phyloP scores from a whole-genome alignment of 768 basidiomycete species.

The Lentinus brumalis region DNA sequence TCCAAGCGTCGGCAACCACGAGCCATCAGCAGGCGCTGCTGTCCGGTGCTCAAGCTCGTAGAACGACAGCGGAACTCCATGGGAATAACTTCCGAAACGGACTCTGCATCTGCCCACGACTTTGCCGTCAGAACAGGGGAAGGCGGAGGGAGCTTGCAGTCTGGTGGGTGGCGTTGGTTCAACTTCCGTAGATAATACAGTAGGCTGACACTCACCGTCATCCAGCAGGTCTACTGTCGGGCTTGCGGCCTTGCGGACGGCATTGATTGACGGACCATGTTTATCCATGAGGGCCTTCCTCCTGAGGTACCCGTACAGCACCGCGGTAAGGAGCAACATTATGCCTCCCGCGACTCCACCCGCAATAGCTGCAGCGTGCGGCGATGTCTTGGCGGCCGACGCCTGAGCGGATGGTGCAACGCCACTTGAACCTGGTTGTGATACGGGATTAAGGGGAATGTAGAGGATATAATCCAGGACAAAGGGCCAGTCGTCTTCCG shows the following conservation, averaged over 20 bases:
- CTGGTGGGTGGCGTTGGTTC: background rate
- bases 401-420: too few species aligned
- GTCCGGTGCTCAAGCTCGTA: background rate
- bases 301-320: background rate
- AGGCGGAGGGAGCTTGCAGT: background rate
- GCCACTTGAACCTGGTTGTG: background rate
- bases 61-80: background rate
- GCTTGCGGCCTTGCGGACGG: background rate
- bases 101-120: background rate
- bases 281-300: background rate
- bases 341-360: background rate
- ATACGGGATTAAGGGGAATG: background rate
- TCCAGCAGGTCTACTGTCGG: background rate
- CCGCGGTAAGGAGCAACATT: background rate
- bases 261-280: background rate
- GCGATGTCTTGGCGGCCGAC: too few species aligned
- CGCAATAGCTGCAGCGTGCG: background rate
- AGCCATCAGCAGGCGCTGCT: background rate
- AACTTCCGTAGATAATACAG: background rate
- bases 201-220: background rate
- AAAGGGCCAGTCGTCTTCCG: conserved; percentile 8
- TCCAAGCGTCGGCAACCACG: background rate
- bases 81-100: background rate
- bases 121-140: background rate
- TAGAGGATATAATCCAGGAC: conserved; percentile 9